phyloP scores from a whole-genome alignment of 345 rosid genomes.

The Excoecaria cochinchinensis region DNA sequence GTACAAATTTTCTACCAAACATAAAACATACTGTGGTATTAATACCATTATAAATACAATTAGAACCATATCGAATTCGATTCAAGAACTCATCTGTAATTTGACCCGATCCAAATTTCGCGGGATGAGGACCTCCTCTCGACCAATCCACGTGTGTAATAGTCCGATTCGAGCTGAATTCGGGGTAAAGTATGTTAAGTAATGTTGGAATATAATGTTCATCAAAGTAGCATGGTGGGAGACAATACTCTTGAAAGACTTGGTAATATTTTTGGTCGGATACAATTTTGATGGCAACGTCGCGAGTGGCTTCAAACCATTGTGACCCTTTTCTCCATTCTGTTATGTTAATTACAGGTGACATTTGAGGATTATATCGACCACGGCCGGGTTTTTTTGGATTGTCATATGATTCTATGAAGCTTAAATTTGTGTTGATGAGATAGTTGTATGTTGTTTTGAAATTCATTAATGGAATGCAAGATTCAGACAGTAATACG shows the following conservation, averaged over 20 bases:
- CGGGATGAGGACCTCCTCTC: conserved; percentile 60
- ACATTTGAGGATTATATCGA: conserved; percentile 45
- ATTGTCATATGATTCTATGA: conserved; percentile 40
- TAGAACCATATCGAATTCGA: conserved; percentile 34
- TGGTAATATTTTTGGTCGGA: conserved; percentile 48
- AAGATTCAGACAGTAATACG: conserved; percentile 47
- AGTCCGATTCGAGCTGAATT: conserved; percentile 46
- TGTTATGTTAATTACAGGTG: conserved; percentile 41
- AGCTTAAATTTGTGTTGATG: conserved; percentile 36
- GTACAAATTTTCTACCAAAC: conserved; percentile 67
- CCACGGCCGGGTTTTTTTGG: conserved; percentile 47
- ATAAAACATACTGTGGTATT: conserved; percentile 39
- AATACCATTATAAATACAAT: conserved; percentile 50
- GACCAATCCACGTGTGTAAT: conserved; percentile 79
- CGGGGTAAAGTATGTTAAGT: conserved; percentile 36
- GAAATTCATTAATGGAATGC: conserved; percentile 56
- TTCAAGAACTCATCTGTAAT: conserved; percentile 54
- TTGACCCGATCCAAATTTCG: conserved; percentile 41
- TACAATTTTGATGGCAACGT: conserved; percentile 43
- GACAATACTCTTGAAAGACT: conserved; percentile 42
- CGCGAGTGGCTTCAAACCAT: conserved; percentile 68
- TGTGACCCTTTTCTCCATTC: conserved; percentile 84
- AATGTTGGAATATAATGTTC: conserved; percentile 75
- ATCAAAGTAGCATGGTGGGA: conserved; percentile 59
- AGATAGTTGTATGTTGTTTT: conserved; percentile 40